Conservation (phyloP, 768 basidiomycete species). For the Chalciporus sphaerocephalus region DNA sequence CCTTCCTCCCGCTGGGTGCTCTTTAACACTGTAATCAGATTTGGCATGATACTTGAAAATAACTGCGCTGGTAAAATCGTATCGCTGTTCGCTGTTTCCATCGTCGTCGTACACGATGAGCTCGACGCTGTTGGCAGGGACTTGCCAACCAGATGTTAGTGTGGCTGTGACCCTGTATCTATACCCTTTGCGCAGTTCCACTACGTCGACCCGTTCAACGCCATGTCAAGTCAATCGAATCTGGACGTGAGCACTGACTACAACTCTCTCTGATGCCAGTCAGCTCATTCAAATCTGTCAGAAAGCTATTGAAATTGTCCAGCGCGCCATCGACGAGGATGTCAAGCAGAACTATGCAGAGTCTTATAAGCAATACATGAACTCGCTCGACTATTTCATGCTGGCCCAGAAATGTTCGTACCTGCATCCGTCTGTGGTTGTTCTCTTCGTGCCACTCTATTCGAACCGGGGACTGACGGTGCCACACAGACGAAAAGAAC, state of each 20-base stretch:
- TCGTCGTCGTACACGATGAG: background rate
- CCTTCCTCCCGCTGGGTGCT: constrained; percentile 57
- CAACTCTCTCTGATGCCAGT: background rate
- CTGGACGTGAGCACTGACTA: constrained; percentile 42
- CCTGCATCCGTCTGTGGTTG: background rate
- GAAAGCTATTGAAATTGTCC: constrained; percentile 88
- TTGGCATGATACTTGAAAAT: constrained; percentile 55
- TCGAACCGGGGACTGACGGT: constrained; percentile 1
- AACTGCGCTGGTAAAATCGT: constrained; percentile 39
- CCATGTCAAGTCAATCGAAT: constrained; percentile 43
- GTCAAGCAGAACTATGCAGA: constrained; percentile 89
- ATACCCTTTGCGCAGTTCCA: background rate
- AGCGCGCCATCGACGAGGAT: constrained; percentile 91
- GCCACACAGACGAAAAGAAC: constrained; percentile 71
- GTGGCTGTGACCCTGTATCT: constrained; percentile 17
- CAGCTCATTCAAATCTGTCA: constrained; percentile 29
- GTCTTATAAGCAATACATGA: constrained; percentile 92
- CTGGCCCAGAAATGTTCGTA: constrained; percentile 83
- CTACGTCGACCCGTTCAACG: background rate
- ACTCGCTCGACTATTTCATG: constrained; percentile 97
- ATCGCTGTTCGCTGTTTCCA: constrained; percentile 5
- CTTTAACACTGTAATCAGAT: constrained; percentile 57
- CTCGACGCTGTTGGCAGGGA: background rate
- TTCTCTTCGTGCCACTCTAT: background rate
- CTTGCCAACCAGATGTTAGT: too few species aligned